A percentile compares a stretch with the other conserved stretches of the same genome.
Evolutionary conservation across 164 flowering plant genomes (phyloP).

Genomic region (Malania oleifera): DNA sequence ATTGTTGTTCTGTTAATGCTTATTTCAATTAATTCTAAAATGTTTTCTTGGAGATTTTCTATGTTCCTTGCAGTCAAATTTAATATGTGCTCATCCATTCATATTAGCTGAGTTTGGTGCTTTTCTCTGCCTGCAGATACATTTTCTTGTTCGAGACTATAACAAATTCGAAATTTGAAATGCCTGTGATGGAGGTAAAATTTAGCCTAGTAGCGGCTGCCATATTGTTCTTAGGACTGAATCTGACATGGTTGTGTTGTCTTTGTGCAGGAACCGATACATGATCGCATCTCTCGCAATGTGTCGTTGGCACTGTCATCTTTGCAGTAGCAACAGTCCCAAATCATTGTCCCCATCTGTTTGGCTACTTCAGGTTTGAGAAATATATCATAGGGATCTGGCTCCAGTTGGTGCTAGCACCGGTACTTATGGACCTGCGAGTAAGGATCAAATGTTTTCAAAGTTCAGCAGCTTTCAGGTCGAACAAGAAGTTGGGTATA

Average conservation of each 20-base stretch:
- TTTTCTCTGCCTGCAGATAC: constrained; percentile 43
- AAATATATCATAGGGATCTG: too few species aligned
- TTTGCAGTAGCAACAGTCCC: constrained; percentile 12
- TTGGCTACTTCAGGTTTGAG: too few species aligned
- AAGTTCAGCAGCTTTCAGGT: too few species aligned
- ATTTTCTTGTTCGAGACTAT: constrained; percentile 85
- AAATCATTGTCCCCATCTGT: background rate
- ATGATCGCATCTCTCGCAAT: constrained; percentile 72
- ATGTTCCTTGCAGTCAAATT: too few species aligned
- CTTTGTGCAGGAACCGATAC: constrained; percentile 63
- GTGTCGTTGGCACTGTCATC: constrained; percentile 60
- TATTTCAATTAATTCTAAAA: too few species aligned
- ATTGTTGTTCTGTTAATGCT: too few species aligned
- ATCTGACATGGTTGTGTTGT: constrained; percentile 2
- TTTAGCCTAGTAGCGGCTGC: background rate
- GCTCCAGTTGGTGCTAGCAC: too few species aligned
- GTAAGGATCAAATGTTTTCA: too few species aligned
- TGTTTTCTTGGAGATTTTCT: too few species aligned
- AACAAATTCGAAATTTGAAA: constrained; percentile 66
- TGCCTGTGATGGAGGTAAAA: constrained; percentile 52
- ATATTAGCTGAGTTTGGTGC: background rate
- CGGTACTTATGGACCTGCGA: too few species aligned
- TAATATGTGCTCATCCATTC: background rate
- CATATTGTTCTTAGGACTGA: background rate
- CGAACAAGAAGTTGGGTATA: too few species aligned